Base-by-base conservation (phyloP, 116 monocot genomes). In the Dioscorea cayenensis region DNA sequence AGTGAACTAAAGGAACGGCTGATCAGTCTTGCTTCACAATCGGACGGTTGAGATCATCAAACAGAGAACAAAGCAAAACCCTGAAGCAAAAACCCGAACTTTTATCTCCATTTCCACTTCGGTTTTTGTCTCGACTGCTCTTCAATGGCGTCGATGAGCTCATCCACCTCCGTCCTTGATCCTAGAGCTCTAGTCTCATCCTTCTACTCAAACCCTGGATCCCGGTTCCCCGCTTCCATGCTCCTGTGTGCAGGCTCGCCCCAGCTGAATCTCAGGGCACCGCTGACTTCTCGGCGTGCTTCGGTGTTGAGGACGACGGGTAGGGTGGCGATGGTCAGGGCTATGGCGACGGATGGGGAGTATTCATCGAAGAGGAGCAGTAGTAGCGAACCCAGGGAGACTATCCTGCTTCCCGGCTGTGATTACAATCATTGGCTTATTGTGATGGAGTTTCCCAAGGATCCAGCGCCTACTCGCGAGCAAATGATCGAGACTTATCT, bases 351-450 rank as follows among this genome's bases (percentile, higher is more conserved):
- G 32, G 79, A 62, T 2, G 62, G 22, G 62, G 62, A 23, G 20
- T 62, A 62, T 20, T 62, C 62, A 9, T 21, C n/a, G 62, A 62
- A 27, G 62, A 62, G 62, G 12, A 62, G 62, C 25, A 23, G 62
- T 22, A 23, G 62, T 20, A 23, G 62, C 67, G 38, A 95, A 69
- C 79, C 84, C 29, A 83, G 85, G 66, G 92, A 95, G 78, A 87
- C 92, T 48, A 92, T 95, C 35, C 78, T 92, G 72, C 82, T 92
- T 20, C 95, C 95, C 13, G 95, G 95, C 2, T 95, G 95, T 74
- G 92, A 95, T 60, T 92, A 95, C 82, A 95, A 95, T 63, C 95
- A 95, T 77, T 92, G 95, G 95, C 79, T 95, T 64, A 89, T 95
- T 36, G 89, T 90, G 7, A 87, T 96, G 95, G 95, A 96, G 79